A percentile compares a stretch with the other conserved stretches of the same genome.
phyloP scores from a whole-genome alignment of 2,329 filamentous ascomycete genomes.

The Claviceps humidiphila region DNA sequence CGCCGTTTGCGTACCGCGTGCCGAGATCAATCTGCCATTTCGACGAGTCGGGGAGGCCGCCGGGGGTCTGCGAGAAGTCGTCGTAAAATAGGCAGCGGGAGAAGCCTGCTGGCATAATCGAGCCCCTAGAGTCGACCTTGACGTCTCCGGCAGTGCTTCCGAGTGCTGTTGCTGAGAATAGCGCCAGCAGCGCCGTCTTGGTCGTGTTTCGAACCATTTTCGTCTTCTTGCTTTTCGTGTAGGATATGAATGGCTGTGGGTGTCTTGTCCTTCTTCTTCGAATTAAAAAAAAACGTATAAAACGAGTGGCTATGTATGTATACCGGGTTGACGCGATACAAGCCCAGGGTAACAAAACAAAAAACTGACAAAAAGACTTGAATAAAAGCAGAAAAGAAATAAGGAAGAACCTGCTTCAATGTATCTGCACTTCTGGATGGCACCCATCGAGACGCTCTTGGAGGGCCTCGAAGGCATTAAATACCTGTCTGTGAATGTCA shows the following conservation, averaged over 20 bases:
- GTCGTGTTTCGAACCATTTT: background rate
- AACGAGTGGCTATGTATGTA: too few relatives aligned
- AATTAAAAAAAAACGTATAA: background rate
- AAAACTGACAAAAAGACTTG: too few relatives aligned
- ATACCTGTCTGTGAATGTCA: too few relatives aligned
- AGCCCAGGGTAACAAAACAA: too few relatives aligned
- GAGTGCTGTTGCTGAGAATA: background rate
- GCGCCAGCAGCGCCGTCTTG: background rate
- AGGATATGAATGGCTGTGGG: too few relatives aligned
- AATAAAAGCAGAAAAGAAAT: too few relatives aligned
- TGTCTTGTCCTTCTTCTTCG: background rate
- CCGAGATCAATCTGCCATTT: constrained; percentile 33
- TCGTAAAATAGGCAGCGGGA: constrained; percentile 15
- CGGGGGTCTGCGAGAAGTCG: constrained; percentile 11
- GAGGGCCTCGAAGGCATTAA: too few relatives aligned
- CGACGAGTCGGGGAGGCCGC: constrained; percentile 18
- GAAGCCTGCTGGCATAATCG: constrained; percentile 7
- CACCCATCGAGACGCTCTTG: too few relatives aligned
- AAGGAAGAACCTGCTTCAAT: too few relatives aligned
- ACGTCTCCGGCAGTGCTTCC: background rate
- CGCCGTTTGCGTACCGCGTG: constrained; percentile 29
- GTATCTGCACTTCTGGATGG: too few relatives aligned
- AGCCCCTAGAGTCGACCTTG: too few relatives aligned
- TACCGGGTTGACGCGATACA: too few relatives aligned
- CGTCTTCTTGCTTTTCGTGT: background rate